These are phyloP conservation scores for Secale cereale DNA, from an alignment of 176 grass and related monocot genomes.

Conservation along the genomic window DNA sequence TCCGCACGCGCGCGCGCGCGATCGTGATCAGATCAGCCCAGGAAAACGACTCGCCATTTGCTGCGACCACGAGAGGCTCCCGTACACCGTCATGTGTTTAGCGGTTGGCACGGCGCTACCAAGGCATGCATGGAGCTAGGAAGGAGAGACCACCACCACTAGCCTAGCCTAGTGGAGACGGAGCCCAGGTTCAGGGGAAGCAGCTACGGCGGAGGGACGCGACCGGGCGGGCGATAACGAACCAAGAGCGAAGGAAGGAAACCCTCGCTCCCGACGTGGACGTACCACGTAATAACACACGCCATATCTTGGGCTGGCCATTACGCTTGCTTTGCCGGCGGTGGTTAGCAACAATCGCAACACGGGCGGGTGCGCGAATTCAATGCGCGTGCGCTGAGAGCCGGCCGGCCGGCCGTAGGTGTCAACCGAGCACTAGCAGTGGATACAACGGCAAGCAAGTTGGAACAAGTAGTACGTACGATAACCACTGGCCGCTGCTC, in stretches of 20 bases:
- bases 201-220: too few species aligned
- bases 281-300: slow-evolving; percentile 9
- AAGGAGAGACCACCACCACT: too few species aligned
- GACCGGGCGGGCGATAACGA: too few species aligned
- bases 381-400: neutral
- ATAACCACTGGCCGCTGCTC: neutral
- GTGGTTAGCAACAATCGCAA: slow-evolving; percentile 5
- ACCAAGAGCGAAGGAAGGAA: neutral
- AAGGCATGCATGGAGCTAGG: neutral
- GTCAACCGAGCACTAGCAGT: slow-evolving; percentile 17
- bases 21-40: neutral
- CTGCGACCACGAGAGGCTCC: neutral
- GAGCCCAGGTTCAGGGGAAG: too few species aligned
- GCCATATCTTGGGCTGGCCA: neutral
- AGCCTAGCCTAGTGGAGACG: neutral
- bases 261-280: slow-evolving; percentile 2
- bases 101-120: neutral
- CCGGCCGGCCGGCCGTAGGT: neutral
- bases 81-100: neutral
- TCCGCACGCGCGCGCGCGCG: neutral
- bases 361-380: neutral
- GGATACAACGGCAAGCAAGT: slow-evolving; percentile 40
- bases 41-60: slow-evolving; percentile 19
- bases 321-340: neutral
- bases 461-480: neutral